Evolutionary conservation across 2,329 filamentous ascomycete species (phyloP), one percentile per base, ranked within the genome.

Genomic region (Scolecobasidium constrictum): DNA sequence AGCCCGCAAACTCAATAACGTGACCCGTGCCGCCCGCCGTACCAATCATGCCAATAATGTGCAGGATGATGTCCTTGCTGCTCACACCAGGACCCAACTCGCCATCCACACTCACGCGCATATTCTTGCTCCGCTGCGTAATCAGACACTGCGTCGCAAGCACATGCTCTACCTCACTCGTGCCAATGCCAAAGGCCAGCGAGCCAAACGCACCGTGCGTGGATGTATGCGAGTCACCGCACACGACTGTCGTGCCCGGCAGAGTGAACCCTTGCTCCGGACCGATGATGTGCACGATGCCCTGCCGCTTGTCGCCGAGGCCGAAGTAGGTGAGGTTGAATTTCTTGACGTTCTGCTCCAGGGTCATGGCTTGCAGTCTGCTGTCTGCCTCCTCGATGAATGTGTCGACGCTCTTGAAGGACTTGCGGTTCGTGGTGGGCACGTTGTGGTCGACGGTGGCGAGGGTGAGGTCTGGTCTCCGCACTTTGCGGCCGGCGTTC

Each of bases 231-330:
- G 85, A 94, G 73, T 98, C 92, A 63, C 92, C 92, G 59, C 92
- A 96, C 51, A 96, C 92, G 28, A 96, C 84, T 3, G 92, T 98
- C 43, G 92, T 96, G 52, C 86, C 92, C 34, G 92, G 92, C 28
- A 96, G 81, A 44, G 92, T 98, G 72, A 98, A 98, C 52, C 92
- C 92, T 66, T 98, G 92, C 71, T 98, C 92, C 33, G 92, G 92
- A 26, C 92, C 92, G 55, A 98, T 96, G 56, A 98, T 86, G 67
- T 98, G 92, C 46, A 96, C 92, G 55, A 98, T 98, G 52, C 92
- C 92, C 67, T 98, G 92, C 51, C 92, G 81, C 74, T 92, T 93
- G 67, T 96, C 90, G 53, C 83, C 85, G 49, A 98, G 80, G 48
- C 92, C 92, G 60, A 98, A 98, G 68, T 95, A 96, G 62, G 88